Evolutionary conservation across 2,329 filamentous ascomycete genomes (phyloP).

Genomic region (Neopestalotiopsis rosae): DNA sequence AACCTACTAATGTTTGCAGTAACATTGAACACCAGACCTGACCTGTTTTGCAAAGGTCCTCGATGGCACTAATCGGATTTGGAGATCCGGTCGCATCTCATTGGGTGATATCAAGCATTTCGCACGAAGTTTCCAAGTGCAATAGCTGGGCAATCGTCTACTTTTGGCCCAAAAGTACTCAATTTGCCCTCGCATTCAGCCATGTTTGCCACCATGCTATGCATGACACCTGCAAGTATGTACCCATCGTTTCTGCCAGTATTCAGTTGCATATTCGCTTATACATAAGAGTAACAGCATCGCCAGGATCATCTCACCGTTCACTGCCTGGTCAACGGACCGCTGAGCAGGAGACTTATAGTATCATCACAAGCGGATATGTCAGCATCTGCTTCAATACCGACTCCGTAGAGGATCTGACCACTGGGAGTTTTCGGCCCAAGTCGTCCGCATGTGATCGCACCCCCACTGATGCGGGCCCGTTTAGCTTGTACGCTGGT

Average conservation of each 20-base stretch:
- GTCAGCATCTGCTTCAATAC: neutral
- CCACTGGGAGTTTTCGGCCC: neutral
- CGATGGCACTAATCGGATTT: too few species aligned
- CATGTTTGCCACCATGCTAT: neutral
- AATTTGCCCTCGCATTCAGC: neutral
- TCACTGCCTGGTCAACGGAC: neutral
- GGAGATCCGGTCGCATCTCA: too few species aligned
- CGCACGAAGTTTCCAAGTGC: neutral
- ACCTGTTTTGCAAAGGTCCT: too few species aligned
- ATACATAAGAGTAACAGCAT: neutral
- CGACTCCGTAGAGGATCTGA: neutral
- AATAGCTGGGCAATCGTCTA: neutral
- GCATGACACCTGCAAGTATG: neutral
- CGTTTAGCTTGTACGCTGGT: neutral
- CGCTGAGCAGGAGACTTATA: neutral
- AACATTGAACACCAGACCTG: too few species aligned
- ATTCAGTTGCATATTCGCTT: neutral
- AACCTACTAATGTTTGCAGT: too few species aligned
- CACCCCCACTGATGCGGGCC: neutral
- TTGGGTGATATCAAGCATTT: neutral
- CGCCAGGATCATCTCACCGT: neutral
- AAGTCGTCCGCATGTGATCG: neutral
- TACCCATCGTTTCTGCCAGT: neutral
- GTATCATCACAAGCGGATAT: conserved; percentile 1
- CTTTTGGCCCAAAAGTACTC: neutral